Conservation (phyloP, 2,329 filamentous ascomycete genomes). For the Coleophoma eucalyptorum region DNA sequence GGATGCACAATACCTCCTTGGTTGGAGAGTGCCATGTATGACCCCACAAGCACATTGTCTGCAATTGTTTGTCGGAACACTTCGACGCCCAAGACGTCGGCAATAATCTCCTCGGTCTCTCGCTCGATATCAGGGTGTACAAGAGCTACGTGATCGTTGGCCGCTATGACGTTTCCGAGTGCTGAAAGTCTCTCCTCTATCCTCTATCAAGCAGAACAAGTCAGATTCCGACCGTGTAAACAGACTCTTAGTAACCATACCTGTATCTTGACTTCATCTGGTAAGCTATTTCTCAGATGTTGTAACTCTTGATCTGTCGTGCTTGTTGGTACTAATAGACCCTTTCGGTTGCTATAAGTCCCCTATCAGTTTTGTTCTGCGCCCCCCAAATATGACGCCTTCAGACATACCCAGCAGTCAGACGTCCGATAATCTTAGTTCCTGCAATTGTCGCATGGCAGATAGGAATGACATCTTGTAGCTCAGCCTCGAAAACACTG, state of each 20-base stretch:
- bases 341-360: conserved; percentile 76
- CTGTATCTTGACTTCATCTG: conserved; percentile 83
- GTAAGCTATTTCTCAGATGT: conserved; percentile 91
- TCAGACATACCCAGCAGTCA: conserved; percentile 76
- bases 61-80: conserved; percentile 93
- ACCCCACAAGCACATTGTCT: conserved; percentile 93
- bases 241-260: conserved; percentile 11
- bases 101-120: conserved; percentile 97
- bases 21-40: conserved; percentile 95
- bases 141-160: conserved; percentile 94
- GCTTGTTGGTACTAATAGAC: conserved; percentile 90
- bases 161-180: conserved; percentile 93
- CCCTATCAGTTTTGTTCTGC: conserved; percentile 7
- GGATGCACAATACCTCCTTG: conserved; percentile 96
- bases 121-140: conserved; percentile 95
- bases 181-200: conserved; percentile 97
- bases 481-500: conserved; percentile 93
- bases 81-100: conserved; percentile 86
- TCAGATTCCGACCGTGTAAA: not conserved
- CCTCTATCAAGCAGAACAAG: conserved; percentile 46
- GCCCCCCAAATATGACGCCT: too few species aligned
- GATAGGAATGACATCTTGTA: conserved; percentile 96
- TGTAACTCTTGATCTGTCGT: conserved; percentile 98
- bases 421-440: conserved; percentile 89
- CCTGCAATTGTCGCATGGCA: conserved; percentile 95